These are phyloP conservation scores for Testicularia cyperi DNA, from an alignment of 1,284 basidiomycete species.

Conservation along the genomic window DNA sequence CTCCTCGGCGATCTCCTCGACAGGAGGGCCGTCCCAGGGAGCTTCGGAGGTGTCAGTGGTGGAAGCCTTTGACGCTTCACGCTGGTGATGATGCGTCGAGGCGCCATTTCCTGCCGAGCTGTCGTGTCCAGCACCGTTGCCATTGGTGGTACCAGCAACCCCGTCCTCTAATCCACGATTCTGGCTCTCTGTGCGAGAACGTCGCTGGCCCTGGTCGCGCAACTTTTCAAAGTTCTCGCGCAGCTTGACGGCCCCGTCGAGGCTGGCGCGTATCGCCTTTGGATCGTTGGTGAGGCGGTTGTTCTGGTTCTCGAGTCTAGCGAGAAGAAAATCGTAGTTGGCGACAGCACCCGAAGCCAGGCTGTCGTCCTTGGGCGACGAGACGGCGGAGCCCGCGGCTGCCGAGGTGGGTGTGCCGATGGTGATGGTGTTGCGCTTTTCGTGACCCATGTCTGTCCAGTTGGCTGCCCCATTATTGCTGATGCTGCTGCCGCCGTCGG, in stretches of 20 bases:
- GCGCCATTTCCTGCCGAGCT: too few species aligned
- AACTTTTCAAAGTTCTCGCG: conserved; percentile 53
- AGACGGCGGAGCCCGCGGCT: too few species aligned
- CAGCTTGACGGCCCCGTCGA: conserved; percentile 53
- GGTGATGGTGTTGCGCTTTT: conserved; percentile 23
- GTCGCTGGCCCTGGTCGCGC: conserved; percentile 21
- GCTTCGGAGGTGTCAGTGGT: conserved; percentile 3
- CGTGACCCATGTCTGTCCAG: conserved; percentile 22
- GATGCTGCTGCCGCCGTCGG: background rate
- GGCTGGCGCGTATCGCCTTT: conserved; percentile 46
- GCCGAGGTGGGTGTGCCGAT: conserved; percentile 7
- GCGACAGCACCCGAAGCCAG: conserved; percentile 1
- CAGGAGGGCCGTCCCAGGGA: conserved; percentile 15
- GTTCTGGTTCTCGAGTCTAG: conserved; percentile 44
- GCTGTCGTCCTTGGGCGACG: background rate
- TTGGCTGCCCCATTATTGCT: too few species aligned
- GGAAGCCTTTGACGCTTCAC: background rate
- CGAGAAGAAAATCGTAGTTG: conserved; percentile 51
- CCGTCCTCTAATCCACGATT: conserved; percentile 3
- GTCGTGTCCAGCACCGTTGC: too few species aligned
- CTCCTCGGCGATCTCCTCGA: conserved; percentile 30
- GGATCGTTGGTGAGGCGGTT: conserved; percentile 46
- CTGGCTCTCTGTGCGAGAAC: conserved; percentile 20
- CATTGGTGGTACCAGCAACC: background rate
- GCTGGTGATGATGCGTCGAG: background rate